Base-by-base conservation (phyloP, 2,329 filamentous ascomycete genomes). In the Monosporascus sp. region DNA sequence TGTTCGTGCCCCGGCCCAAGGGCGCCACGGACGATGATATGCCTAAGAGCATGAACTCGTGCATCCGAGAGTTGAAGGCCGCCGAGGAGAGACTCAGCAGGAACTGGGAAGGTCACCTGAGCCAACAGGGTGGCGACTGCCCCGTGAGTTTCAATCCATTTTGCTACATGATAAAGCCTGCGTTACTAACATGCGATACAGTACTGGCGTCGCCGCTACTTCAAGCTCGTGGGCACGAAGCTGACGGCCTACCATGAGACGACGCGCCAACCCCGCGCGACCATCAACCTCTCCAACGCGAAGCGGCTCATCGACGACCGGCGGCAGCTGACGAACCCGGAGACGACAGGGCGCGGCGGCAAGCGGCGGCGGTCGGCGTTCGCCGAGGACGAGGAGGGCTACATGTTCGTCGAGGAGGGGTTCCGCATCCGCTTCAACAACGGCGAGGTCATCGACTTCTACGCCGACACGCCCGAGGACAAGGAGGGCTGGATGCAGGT, bases 401-500 rank as follows among this genome's bases (percentile, higher is more conserved):
- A 99, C 77, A 96, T 97, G 89, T 99, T 99, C 70, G 93, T 99
- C 51, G 94, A 99, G 71, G 94, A 99, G 70, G 94, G 94, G 3
- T 99, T 99, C 86, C 90, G 94, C 41, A 96, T 99, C 69, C 91
- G 93, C 54, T 99, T 99, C 73, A 95, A 90, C 69, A 99, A 99
- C 66, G 94, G 94, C 57, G 94, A 99, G 74, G 86, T 96, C 59
- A 99, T 99, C 68, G 93, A 97, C 76, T 97, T 97, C 70, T 97
- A 99, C 68, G 94, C 93, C 66, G 93, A 97, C 71, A 92, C 85
- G 34, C 83, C 86, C 2, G 83, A 83, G 40, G 88, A 94, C 67
- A 99, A 97, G 74, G 90, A 96, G 46, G 88, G 85, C 52, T 99
- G 94, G 94, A 94, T 99, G 88, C 86, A 85, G 69, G 88, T 91